Base-by-base conservation (phyloP, 371 early-diverging fungal genomes). In the Haplosporangium sp. region DNA sequence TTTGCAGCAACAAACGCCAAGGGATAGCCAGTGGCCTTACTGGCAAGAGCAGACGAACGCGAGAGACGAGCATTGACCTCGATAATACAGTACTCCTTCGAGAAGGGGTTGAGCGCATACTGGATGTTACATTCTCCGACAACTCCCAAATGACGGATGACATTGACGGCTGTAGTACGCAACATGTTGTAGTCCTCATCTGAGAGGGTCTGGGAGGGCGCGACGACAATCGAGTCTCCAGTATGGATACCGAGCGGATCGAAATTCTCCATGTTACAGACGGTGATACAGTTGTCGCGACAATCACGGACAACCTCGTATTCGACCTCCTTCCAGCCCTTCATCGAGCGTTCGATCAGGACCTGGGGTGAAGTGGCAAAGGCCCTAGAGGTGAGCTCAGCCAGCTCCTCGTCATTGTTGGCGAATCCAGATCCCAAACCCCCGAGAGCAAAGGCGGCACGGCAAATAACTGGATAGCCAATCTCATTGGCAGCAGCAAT, bases 211-310 rank as follows among this genome's bases (percentile, higher is more conserved):
- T 96, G 97, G 59, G 92, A 91, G 21, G 98, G 98, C n/a, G 97
- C 97, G 47, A 98, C 95, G 18, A 98, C 98, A 60, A 98, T 98
- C 20, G 95, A 95, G 83, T 98, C 98, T 67, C 98, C 98, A 7
- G 98, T 98, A 83, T 98, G 98, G 63, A 93, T 94, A 51, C 96
- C 95, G 10, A 95, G 90, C 18, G 98, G 98, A 80, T 98, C 98
- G 87, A 98, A 96, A 92, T 98, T 98, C 82, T 98, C 97, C 97
- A 96, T 98, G 89, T 98, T 98, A 86, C 98, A 98, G 55, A 98
- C 95, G 23, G 98, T 96, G 69, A 98, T 95, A 84, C 98, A 98
- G 87, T 98, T 98, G 85, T 98, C 90, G 56, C 89, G 87, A 59
- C 92, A 87, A 84, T 98, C 98, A 79, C 98, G 93, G 48, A 98